phyloP scores from a whole-genome alignment of 2,329 filamentous ascomycete species.

The Fusarium humuli region DNA sequence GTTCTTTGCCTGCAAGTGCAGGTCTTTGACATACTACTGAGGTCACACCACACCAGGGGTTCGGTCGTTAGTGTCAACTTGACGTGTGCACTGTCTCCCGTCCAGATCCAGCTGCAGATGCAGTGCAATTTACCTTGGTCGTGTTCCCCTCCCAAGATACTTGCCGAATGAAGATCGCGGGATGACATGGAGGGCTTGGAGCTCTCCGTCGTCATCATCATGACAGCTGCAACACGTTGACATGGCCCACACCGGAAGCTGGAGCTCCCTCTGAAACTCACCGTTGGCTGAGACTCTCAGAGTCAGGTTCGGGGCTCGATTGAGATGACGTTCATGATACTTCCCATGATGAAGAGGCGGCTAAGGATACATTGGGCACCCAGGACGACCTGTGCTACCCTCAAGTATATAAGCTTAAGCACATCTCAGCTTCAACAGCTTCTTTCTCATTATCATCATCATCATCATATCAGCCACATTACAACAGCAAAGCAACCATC shows the following conservation, averaged over 20 bases:
- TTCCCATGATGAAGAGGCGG: slow-evolving; percentile 21
- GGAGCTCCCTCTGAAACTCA: background rate
- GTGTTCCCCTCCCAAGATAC: background rate
- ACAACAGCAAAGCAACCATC: background rate
- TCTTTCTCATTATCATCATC: slow-evolving; percentile 1
- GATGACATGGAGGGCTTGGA: slow-evolving; percentile 40
- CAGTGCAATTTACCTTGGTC: background rate
- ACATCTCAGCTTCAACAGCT: slow-evolving; percentile 1
- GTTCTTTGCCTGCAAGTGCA: background rate
- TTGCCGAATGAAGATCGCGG: slow-evolving; percentile 32
- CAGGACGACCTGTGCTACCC: background rate
- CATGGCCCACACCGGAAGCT: background rate
- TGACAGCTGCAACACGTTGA: background rate
- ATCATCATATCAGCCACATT: background rate
- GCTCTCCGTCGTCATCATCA: slow-evolving; percentile 8
- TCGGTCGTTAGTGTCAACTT: background rate
- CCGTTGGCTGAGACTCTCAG: slow-evolving; percentile 6
- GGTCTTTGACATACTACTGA: background rate
- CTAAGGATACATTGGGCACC: background rate
- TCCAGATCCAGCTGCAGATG: background rate
- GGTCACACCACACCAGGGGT: background rate
- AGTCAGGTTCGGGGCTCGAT: background rate
- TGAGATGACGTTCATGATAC: slow-evolving; percentile 35
- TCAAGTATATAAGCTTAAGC: slow-evolving; percentile 28
- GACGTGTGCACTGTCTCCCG: slow-evolving; percentile 8